Evolutionary conservation across 108 stramenopile genomes (phyloP), one percentile per base, ranked within the genome.

Genomic region (Discostella pseudostelligera): DNA sequence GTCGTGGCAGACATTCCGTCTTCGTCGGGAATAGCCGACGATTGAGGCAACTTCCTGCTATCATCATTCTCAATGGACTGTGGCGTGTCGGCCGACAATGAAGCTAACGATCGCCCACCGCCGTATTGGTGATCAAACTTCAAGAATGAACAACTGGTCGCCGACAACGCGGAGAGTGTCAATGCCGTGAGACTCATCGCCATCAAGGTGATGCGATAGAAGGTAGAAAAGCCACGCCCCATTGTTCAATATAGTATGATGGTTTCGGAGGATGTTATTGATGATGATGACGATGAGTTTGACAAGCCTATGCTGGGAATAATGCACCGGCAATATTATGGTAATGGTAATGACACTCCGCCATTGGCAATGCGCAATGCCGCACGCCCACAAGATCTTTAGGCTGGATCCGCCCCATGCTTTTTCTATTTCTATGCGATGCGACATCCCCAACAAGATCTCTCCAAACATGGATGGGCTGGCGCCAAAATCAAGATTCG

Each of bases 121-220:
- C 59, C 55, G 70, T 71, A 71, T n/a, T 62, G 72, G 20, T 65
- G 58, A 29, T 64, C 64, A 51, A 65, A 73, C 39, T 43, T 48
- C 0, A 73, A 14, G 42, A 73, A 73, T 12, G 54, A 35, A 39
- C 72, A 73, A 2, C 63, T 65, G 13, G 72, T 65, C 6, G 72
- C 72, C 21, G 72, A 51, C 39, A 73, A 17, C 13, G 65, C 65
- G 28, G 64, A 65, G 11, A 73, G 17, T 14, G 42, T 48, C 22
- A 73, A 13, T 21, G 64, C 72, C 11, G 64, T 49, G 5, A 73
- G 14, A 28, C 63, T 47, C 17, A 48, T 24, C 39, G 19, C 39
- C 36, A 63, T 53, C 6, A 73, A 39, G 50, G 65, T 21, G 64
- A 73, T n/a, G 29, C 64, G 72, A 42, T 73, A 73, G 58, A 65